Evolutionary conservation across 179 eudicot species (phyloP).

Genomic region (Carnegiea gigantea): DNA sequence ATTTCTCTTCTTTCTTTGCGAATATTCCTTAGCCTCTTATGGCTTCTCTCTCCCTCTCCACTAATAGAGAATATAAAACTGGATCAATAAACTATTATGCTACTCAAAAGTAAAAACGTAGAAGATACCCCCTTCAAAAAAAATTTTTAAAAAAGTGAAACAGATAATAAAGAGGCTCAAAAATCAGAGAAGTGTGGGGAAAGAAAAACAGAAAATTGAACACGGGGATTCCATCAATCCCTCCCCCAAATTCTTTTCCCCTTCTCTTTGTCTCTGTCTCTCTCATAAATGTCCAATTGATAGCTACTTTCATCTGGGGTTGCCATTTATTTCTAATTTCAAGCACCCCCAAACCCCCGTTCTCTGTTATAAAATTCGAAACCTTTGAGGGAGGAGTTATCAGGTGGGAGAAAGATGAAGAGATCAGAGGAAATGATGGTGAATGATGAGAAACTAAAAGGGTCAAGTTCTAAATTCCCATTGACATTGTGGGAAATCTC

Average conservation of each 20-base stretch:
- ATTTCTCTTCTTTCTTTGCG: slow-evolving; percentile 3
- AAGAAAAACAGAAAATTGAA: slow-evolving; percentile 1
- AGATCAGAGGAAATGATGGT: slow-evolving; percentile 28
- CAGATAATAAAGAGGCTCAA: not conserved
- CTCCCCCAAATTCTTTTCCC: not conserved
- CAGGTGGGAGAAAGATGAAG: slow-evolving; percentile 22
- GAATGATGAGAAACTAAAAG: slow-evolving; percentile 23
- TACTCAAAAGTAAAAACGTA: too few species aligned
- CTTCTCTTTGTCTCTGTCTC: not conserved
- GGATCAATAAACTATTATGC: too few species aligned
- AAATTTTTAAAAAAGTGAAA: too few species aligned
- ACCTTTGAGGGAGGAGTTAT: not conserved
- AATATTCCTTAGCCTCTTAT: not conserved
- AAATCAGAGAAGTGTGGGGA: slow-evolving; percentile 17
- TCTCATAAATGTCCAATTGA: slow-evolving; percentile 5
- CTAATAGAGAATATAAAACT: not conserved
- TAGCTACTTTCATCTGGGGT: not conserved
- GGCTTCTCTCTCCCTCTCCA: not conserved
- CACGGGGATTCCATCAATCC: slow-evolving; percentile 11
- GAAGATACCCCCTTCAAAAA: too few species aligned
- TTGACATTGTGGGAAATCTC: slow-evolving; percentile 66
- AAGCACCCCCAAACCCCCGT: slow-evolving; percentile 9
- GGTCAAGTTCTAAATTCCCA: slow-evolving; percentile 38
- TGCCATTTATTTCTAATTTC: not conserved
- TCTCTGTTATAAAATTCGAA: slow-evolving; percentile 6